Evolutionary conservation across 2,329 filamentous ascomycete species (phyloP), one percentile per base, ranked within the genome.

Genomic region (Colletotrichum abscissum): DNA sequence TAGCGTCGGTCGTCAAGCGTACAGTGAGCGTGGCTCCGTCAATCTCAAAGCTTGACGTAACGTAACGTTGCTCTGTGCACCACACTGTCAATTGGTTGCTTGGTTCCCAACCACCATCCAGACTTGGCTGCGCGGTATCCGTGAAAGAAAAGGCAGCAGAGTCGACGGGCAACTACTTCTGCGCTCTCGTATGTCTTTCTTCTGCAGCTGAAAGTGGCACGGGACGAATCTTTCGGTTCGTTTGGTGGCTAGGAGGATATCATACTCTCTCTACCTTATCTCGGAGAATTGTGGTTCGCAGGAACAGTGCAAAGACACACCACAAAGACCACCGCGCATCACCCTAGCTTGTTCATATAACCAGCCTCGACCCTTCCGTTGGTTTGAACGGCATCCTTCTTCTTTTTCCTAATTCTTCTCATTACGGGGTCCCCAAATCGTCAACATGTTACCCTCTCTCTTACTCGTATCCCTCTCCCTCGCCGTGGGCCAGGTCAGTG

Each of bases 401-500:
- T 60, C 22, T 35, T 55, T 55, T 26, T 49, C 24, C 6, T 30
- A 28, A 26, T 24, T 42, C 30, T 57, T 26, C 19, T 57, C 33
- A 28, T 38, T 12, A 1, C 46, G 11, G 14, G 19, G 35, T 55
- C 42, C 28, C 26, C 33, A 38, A 42, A 9, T 28, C 30, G 54
- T 63, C 66, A 70, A 64, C 56, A 82, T 82, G 81, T 78, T 79
- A 69, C 76, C 76, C 70, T 78, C 75, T 68, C 76, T 81, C 72
- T 72, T 84, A 46, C 76, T 86, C 67, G 80, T 84, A 56, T 73
- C 84, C 65, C 79, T 85, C 56, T 80, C 86, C 59, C 77, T 86
- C 74, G 82, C 82, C 63, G 78, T 84, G 69, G 77, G 81, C 14
- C 84, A 84, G 12, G 87, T 81, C 68, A 76, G 83, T n/a, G 89